Evolutionary conservation across 225 moss, liverwort and hornwort species (phyloP), one percentile per base, ranked within the genome.

Genomic region (Neckera pumila): DNA sequence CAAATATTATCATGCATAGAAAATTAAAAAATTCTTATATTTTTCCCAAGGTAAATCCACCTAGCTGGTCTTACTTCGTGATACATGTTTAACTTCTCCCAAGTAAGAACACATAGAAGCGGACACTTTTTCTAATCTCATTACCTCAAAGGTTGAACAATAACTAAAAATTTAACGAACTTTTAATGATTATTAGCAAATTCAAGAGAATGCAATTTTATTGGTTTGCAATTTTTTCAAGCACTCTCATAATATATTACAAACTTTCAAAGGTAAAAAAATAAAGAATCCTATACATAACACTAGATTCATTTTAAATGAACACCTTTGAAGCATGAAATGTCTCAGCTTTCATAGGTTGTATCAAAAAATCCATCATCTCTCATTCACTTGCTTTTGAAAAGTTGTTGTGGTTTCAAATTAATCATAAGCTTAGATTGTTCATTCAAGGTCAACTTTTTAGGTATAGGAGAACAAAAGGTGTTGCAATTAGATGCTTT

Each of bases 391-490:
- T 67, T 7, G 6, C 11, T 66, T 36, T 66, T 20, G 65, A 19
- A 66, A 66, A 66, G 11, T 9, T 31, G 8, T 63, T 2, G 5
- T 31, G 2, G 5, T 64, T 64, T 63, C 2, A 0, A 63, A 2
- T 17, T 4, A 33, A n/a, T n/a, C n/a, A n/a, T n/a, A n/a, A n/a
- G n/a, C n/a, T n/a, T 63, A 33, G 17, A 63, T 17, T 63, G 2
- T 63, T 63, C 3, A 33, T 63, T 63, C 9, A 17, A 33, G 2
- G 64, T 1, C 33, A 64, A 17, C 17, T 33, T 31, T 64, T 64
- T 9, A 34, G 33, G 10, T 9, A 8, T 5, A 1, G 5, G 0
- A 34, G 18, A 34, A 64, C 0, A 0, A 10, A 14, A 64, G 64
- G 10, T 64, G 10, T 18, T 34, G 19, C 10, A 34, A 18, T 1